A percentile compares a stretch with the other conserved stretches of the same genome.
Evolutionary conservation across 2,329 filamentous ascomycete genomes (phyloP).

Genomic region (Nigrospora sphaerica): DNA sequence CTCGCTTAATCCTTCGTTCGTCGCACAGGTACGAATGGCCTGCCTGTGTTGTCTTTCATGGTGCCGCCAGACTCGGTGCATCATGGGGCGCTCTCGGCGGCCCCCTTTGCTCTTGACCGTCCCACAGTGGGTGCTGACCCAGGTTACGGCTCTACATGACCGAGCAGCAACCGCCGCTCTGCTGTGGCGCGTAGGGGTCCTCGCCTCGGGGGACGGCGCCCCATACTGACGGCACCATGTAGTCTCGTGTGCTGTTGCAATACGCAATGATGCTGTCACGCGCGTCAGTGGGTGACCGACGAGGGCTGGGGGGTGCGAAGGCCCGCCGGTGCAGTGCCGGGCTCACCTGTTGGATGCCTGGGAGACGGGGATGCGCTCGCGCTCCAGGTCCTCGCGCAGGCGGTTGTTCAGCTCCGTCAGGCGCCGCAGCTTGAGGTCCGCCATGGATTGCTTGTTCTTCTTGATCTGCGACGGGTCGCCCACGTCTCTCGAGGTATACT

Average conservation of each 20-base stretch:
- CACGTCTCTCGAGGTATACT: conserved; percentile 60
- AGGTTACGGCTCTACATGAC: conserved; percentile 63
- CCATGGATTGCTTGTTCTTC: conserved; percentile 99
- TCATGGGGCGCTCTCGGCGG: too few relatives aligned
- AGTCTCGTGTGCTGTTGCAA: conserved; percentile 95
- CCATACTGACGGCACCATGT: conserved; percentile 98
- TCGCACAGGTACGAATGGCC: neutral
- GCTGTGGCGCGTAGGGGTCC: conserved; percentile 96
- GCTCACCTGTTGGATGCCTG: conserved; percentile 81
- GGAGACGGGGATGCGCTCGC: conserved; percentile 91
- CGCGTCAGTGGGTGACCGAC: conserved; percentile 7
- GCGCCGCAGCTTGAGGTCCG: conserved; percentile 91
- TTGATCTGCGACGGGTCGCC: conserved; percentile 62
- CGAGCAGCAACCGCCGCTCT: conserved; percentile 85
- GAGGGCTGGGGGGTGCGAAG: neutral
- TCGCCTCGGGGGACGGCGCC: conserved; percentile 89
- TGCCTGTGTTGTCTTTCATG: neutral
- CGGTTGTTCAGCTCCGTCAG: conserved; percentile 96
- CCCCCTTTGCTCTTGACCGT: neutral
- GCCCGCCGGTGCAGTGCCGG: conserved; percentile 3
- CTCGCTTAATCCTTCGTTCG: neutral
- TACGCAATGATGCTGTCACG: conserved; percentile 82
- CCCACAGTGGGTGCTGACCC: neutral
- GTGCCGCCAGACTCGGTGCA: neutral
- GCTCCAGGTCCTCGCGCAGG: conserved; percentile 89